phyloP scores from a whole-genome alignment of 257 asterid genomes.

The Datura wrightii region DNA sequence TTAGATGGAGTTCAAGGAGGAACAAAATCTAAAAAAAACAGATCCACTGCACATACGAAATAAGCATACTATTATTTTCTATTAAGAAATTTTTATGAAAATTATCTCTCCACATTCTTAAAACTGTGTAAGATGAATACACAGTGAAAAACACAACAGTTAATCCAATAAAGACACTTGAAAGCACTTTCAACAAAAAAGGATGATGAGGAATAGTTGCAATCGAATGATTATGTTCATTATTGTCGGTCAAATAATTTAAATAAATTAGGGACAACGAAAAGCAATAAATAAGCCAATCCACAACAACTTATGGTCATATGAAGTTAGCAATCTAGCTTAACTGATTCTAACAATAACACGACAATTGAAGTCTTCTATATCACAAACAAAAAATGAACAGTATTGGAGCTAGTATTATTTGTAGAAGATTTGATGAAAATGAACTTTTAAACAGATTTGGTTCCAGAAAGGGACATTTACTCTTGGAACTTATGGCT shows the following conservation, averaged over 20 bases:
- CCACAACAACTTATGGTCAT: slow-evolving; percentile 8
- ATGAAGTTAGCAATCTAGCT: not conserved
- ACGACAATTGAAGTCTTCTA: not conserved
- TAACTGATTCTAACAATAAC: slow-evolving; percentile 13
- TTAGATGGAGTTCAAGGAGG: not conserved
- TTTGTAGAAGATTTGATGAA: not conserved
- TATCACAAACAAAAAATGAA: not conserved
- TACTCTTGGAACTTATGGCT: not conserved
- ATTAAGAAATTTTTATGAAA: not conserved
- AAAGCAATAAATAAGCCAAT: not conserved
- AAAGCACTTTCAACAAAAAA: not conserved
- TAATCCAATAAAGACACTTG: not conserved
- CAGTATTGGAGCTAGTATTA: not conserved
- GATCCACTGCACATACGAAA: slow-evolving; percentile 20
- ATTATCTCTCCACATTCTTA: not conserved
- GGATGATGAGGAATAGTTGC: not conserved
- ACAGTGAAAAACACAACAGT: not conserved
- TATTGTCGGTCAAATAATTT: not conserved
- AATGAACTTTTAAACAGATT: not conserved
- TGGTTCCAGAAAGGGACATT: not conserved
- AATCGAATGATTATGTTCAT: slow-evolving; percentile 2
- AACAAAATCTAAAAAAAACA: slow-evolving; percentile 5
- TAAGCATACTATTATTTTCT: slow-evolving; percentile 22
- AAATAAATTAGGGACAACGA: not conserved
- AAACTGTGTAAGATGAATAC: not conserved